phyloP scores from a whole-genome alignment of 2,329 filamentous ascomycete genomes.

The Pleurostoma richardsiae region DNA sequence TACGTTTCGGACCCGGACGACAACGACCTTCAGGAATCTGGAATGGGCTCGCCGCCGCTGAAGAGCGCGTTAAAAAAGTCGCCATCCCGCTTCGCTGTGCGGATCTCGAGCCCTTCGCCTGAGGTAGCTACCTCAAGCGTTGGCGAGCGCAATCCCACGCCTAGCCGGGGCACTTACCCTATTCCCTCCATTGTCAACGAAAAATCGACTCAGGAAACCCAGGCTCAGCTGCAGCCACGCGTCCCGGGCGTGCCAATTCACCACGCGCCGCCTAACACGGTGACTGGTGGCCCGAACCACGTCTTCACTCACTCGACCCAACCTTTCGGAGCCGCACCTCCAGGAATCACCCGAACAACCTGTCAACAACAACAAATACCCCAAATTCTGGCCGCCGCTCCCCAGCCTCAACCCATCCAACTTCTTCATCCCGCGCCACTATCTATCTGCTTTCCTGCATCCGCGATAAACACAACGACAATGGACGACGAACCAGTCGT shows the following conservation, averaged over 20 bases:
- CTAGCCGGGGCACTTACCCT: too few relatives aligned
- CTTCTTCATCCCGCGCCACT: background rate
- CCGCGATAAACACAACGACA: background rate
- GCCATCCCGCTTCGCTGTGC: background rate
- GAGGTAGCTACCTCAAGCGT: too few relatives aligned
- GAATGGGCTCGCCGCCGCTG: background rate
- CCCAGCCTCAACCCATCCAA: slow-evolving; percentile 3
- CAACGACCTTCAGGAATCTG: background rate
- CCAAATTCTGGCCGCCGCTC: background rate
- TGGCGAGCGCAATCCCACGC: too few relatives aligned
- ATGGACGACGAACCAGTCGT: slow-evolving; percentile 4
- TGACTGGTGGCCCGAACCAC: slow-evolving; percentile 8
- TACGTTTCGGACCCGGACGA: background rate
- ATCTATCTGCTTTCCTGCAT: slow-evolving; percentile 1
- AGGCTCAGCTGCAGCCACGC: too few relatives aligned
- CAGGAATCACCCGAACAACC: background rate
- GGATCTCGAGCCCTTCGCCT: background rate
- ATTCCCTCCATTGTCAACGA: too few relatives aligned
- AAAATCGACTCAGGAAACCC: too few relatives aligned
- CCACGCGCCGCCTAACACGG: background rate
- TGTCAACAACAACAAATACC: background rate
- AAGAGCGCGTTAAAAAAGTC: background rate
- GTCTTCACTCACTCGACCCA: slow-evolving; percentile 8
- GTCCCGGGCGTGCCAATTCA: too few relatives aligned
- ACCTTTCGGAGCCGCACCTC: background rate